These are phyloP conservation scores for Boeremia lycopersici DNA, from an alignment of 2,329 filamentous ascomycete species.

Conservation along the genomic window DNA sequence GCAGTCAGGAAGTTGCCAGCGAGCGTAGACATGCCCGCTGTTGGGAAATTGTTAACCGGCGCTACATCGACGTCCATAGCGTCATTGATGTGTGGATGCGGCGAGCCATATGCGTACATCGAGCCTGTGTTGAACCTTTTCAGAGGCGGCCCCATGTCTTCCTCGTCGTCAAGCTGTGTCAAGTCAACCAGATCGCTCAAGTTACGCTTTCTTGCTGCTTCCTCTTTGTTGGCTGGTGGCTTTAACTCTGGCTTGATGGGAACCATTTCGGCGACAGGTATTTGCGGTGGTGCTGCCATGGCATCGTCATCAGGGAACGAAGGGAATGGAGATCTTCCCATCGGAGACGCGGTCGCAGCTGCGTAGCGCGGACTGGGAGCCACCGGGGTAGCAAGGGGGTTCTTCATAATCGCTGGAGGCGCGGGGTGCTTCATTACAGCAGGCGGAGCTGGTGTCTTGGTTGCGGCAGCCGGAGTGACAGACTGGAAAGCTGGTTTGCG, in stretches of 20 bases:
- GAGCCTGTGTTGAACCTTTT: conserved; percentile 32
- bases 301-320: conserved; percentile 18
- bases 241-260: conserved; percentile 35
- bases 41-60: conserved; percentile 33
- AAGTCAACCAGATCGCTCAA: conserved; percentile 62
- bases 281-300: conserved; percentile 25
- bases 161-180: conserved; percentile 54
- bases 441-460: conserved; percentile 6
- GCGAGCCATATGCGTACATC: conserved; percentile 18
- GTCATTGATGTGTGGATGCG: conserved; percentile 16
- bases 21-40: conserved; percentile 15
- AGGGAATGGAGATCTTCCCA: conserved; percentile 19
- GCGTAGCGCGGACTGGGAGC: conserved; percentile 23
- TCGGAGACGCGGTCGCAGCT: conserved; percentile 23
- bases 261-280: conserved; percentile 42
- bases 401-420: conserved; percentile 29
- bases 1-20: conserved; percentile 33
- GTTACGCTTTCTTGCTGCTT: conserved; percentile 61
- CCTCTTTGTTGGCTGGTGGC: conserved; percentile 57
- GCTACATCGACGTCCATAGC: conserved; percentile 21
- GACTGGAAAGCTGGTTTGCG: conserved; percentile 25
- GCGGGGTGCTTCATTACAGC: conserved; percentile 4
- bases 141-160: conserved; percentile 45
- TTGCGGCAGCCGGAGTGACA: conserved; percentile 1
- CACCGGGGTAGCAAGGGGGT: conserved; percentile 16